Evolutionary conservation across 2,329 filamentous ascomycete species (phyloP), one percentile per base, ranked within the genome.

Genomic region (Hymenoscyphus albidus): DNA sequence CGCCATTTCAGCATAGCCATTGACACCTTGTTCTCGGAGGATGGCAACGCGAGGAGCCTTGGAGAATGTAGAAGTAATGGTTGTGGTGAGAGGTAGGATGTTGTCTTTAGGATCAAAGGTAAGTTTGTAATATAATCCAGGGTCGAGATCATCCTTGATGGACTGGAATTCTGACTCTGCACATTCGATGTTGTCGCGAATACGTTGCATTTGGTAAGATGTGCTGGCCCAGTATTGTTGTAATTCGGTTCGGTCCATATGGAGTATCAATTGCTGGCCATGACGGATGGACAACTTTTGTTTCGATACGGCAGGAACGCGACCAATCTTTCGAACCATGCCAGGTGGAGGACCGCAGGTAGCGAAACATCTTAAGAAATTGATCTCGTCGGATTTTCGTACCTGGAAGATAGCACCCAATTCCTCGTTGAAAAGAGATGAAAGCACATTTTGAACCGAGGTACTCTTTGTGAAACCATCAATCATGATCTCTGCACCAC

Each of bases 1-100:
- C 0, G 95, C 95, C 92, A 99, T 96, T 77, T 99, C 95, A n/a
- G 92, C 88, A 73, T 97, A 87, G 54, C 93, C 92, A 79, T 99
- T 98, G 70, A 97, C 92, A 76, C 95, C 95, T 77, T 97, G 93
- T 77, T 98, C 95, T 74, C 95, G 86, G 27, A 99, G 86, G 71
- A 99, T 96, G 55, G 95, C 95, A 31, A 99, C 93, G 39, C 88
- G 87, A 1, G 91, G 90, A 77, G 76, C 72, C 71, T 80, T 84
- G 67, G 82, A 82, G 74, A 92, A 85, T 64, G 82, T 70, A 69
- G 77, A 75, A 61, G 79, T 77, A 74, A 77, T 81, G 71, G 77
- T 80, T 69, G 76, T 80, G 75, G 65, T 84, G 78, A 91, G 78
- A 27, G 92, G 90, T 58, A 94, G 78, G 64, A 89, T 89, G 70